phyloP scores from a whole-genome alignment of 768 basidiomycete genomes.

The Boletus sensibilis region DNA sequence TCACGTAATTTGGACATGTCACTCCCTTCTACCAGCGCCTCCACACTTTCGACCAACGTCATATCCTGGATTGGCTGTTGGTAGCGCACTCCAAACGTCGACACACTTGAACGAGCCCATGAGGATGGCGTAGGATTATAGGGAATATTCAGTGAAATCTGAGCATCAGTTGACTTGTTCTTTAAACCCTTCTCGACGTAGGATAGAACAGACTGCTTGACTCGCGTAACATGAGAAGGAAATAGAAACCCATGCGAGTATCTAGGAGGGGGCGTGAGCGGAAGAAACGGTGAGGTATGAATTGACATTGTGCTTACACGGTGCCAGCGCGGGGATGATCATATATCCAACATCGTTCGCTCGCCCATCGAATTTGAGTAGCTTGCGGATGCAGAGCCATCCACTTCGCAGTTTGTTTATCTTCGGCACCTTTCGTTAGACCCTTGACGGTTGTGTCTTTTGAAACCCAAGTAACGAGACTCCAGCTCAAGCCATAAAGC shows the following conservation, averaged over 20 bases:
- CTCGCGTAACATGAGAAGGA: slow-evolving; percentile 78
- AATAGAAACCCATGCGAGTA: slow-evolving; percentile 96
- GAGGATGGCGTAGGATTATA: slow-evolving; percentile 48
- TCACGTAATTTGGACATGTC: slow-evolving; percentile 72
- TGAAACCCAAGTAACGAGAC: slow-evolving; percentile 85
- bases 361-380: slow-evolving; percentile 79
- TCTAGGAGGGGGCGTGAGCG: slow-evolving; percentile 38
- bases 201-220: slow-evolving; percentile 54
- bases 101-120: slow-evolving; percentile 83
- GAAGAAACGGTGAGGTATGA: background rate
- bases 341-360: slow-evolving; percentile 96
- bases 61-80: slow-evolving; percentile 64
- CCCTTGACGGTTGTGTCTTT: slow-evolving; percentile 65
- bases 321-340: slow-evolving; percentile 94
- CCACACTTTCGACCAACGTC: slow-evolving; percentile 68
- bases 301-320: slow-evolving; percentile 55
- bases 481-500: slow-evolving; percentile 86
- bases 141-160: slow-evolving; percentile 19
- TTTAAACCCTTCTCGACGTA: slow-evolving; percentile 48
- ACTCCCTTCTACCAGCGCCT: slow-evolving; percentile 92
- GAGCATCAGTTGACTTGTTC: slow-evolving; percentile 34
- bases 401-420: slow-evolving; percentile 93
- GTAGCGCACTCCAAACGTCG: slow-evolving; percentile 80
- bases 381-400: slow-evolving; percentile 83
- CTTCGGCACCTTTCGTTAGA: slow-evolving; percentile 80